Evolutionary conservation across 176 grass and related monocot species (phyloP).

Genomic region (Oryza nivara): DNA sequence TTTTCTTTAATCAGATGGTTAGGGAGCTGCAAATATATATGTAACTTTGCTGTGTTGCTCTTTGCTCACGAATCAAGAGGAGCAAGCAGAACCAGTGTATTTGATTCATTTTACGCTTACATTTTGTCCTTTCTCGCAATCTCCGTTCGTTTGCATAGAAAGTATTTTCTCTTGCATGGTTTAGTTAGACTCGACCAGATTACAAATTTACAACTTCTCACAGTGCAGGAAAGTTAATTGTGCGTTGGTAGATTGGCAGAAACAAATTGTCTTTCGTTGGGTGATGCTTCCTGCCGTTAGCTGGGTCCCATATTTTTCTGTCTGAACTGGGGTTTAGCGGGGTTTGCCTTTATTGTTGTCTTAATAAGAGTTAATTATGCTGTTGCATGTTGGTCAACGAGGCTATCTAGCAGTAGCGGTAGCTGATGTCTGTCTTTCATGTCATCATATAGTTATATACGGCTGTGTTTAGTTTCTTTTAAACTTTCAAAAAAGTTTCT

Average conservation of each 20-base stretch:
- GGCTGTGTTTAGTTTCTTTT: too few relatives aligned
- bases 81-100: constrained; percentile 29
- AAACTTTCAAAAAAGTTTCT: too few relatives aligned
- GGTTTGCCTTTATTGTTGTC: neutral
- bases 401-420: neutral
- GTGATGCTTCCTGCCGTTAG: too few relatives aligned
- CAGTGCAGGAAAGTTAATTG: neutral
- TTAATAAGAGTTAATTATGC: neutral
- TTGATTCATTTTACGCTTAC: constrained; percentile 21
- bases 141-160: neutral
- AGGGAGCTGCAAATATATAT: constrained; percentile 23
- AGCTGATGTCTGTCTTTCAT: neutral
- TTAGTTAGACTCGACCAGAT: neutral
- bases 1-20: constrained; percentile 27
- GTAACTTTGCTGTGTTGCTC: neutral
- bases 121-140: neutral
- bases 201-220: neutral
- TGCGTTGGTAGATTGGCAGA: neutral
- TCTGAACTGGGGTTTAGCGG: neutral
- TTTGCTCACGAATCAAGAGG: neutral
- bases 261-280: neutral
- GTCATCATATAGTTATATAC: too few relatives aligned
- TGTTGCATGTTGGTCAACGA: neutral
- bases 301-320: neutral
- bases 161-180: neutral